phyloP scores from a whole-genome alignment of 1,284 basidiomycete species.

The Volvariella volvacea region DNA sequence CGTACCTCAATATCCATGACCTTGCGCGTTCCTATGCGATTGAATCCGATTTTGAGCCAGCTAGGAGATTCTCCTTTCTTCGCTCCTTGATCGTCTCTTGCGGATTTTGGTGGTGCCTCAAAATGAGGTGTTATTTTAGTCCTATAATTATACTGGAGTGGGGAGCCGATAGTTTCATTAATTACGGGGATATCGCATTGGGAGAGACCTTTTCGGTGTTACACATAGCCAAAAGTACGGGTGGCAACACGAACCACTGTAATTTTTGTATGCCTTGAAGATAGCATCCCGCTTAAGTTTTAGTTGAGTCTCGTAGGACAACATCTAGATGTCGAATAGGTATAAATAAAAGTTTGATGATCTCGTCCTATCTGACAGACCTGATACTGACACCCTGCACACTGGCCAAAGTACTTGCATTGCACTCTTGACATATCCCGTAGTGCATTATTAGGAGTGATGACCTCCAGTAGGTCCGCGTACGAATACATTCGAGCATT shows the following conservation, averaged over 20 bases:
- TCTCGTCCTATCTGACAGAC: slow-evolving; percentile 23
- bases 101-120: slow-evolving; percentile 65
- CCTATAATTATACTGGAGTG: slow-evolving; percentile 86
- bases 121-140: slow-evolving; percentile 99
- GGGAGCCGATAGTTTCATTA: slow-evolving; percentile 77
- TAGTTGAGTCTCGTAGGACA: slow-evolving; percentile 85
- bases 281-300: slow-evolving; percentile 84
- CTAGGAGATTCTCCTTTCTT: slow-evolving; percentile 33
- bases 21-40: slow-evolving; percentile 67
- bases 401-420: slow-evolving; percentile 85
- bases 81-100: slow-evolving; percentile 26
- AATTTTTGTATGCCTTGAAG: slow-evolving; percentile 79
- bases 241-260: slow-evolving; percentile 46
- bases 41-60: slow-evolving; percentile 88
- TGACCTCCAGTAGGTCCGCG: slow-evolving; percentile 70
- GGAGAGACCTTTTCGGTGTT: slow-evolving; percentile 41
- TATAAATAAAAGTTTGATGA: background rate
- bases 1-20: slow-evolving; percentile 92
- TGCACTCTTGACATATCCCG: slow-evolving; percentile 60
- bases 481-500: slow-evolving; percentile 63
- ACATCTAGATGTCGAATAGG: slow-evolving; percentile 46
- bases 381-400: slow-evolving; percentile 77
- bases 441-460: slow-evolving; percentile 57
- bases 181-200: slow-evolving; percentile 58
- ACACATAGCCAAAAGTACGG: background rate